Evolutionary conservation across 768 basidiomycete species (phyloP), one percentile per base, ranked within the genome.

Genomic region (Termitomyces sp.): DNA sequence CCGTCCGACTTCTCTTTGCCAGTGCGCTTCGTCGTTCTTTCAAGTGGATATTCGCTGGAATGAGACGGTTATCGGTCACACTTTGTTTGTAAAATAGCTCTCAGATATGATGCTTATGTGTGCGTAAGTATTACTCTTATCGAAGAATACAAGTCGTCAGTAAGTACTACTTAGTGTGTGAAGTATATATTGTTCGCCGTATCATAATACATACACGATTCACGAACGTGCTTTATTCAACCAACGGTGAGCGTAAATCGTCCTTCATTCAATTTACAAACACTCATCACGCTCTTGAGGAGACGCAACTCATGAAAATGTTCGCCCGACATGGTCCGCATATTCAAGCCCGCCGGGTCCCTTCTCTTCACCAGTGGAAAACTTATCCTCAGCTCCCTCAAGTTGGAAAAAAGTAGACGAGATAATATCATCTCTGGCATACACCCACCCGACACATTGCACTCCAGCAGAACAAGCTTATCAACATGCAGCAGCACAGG

Each of bases 301-400:
- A 33, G 32, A 16, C 15, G 41, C 13, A 45, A 25, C n/a, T 45
- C 52, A 7, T 38, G 12, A 33, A 25, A 45, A 2, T 20, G 32
- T 2, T 7, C 4, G 1, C 4, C 12, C 22, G 42, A 18, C 35
- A 53, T 20, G 9, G 9, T 20, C 23, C 23, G 20, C 32, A 33
- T 43, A 25, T 7, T 29, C 29, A 9, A 29, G 5, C 29, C 9
- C 5, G 29, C 7, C n/a, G n/a, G n/a, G n/a, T n/a, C n/a, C n/a
- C n/a, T n/a, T 23, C 7, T 39, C 32, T 1, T 43, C 15, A n/a
- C 49, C 11, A n/a, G 36, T 15, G 16, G 16, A 0, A 50, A 41
- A 29, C 56, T 43, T 7, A 58, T 35, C 23, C 18, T 58, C 38
- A 58, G 20, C 20, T 36, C 43, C 36, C 43, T 43, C 3, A 59